phyloP scores from a whole-genome alignment of 305 asterid species.

The Fraxinus dipetala region DNA sequence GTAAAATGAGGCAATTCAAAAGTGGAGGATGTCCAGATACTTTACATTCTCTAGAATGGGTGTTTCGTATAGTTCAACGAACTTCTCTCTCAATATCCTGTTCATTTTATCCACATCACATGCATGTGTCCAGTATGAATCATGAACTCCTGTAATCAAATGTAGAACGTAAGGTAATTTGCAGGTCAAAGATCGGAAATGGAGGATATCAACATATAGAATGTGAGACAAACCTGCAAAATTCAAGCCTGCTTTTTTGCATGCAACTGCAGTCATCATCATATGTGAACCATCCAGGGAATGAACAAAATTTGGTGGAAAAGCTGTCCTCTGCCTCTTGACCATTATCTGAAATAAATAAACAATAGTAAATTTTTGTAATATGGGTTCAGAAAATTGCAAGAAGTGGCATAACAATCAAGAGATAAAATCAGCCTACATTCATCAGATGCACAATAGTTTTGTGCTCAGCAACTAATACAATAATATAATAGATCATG shows the following conservation, averaged over 20 bases:
- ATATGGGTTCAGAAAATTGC: slow-evolving; percentile 15
- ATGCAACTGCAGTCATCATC: slow-evolving; percentile 99
- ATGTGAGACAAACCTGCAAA: slow-evolving; percentile 67
- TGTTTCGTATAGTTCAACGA: slow-evolving; percentile 77
- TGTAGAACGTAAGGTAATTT: slow-evolving; percentile 12
- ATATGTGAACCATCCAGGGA: slow-evolving; percentile 98
- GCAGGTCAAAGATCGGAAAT: slow-evolving; percentile 4
- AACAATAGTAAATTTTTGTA: slow-evolving; percentile 7
- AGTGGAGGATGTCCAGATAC: slow-evolving; percentile 19
- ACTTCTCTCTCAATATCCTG: slow-evolving; percentile 73
- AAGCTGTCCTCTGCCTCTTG: slow-evolving; percentile 88
- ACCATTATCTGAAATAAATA: slow-evolving; percentile 59
- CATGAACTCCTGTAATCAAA: slow-evolving; percentile 83
- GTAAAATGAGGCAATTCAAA: neutral
- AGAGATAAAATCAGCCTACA: neutral
- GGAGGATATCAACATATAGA: slow-evolving; percentile 11
- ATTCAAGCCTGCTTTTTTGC: slow-evolving; percentile 79
- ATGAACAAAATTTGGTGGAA: slow-evolving; percentile 95
- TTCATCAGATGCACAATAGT: neutral
- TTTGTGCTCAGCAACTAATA: neutral
- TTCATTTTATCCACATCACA: slow-evolving; percentile 84
- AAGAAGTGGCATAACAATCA: slow-evolving; percentile 14
- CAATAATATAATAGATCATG: neutral
- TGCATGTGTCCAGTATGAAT: slow-evolving; percentile 98
- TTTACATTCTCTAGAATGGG: slow-evolving; percentile 88